A percentile compares a stretch with the other conserved stretches of the same genome.
Conservation (phyloP, 1,284 basidiomycete genomes). For the Vanrija humicola region DNA sequence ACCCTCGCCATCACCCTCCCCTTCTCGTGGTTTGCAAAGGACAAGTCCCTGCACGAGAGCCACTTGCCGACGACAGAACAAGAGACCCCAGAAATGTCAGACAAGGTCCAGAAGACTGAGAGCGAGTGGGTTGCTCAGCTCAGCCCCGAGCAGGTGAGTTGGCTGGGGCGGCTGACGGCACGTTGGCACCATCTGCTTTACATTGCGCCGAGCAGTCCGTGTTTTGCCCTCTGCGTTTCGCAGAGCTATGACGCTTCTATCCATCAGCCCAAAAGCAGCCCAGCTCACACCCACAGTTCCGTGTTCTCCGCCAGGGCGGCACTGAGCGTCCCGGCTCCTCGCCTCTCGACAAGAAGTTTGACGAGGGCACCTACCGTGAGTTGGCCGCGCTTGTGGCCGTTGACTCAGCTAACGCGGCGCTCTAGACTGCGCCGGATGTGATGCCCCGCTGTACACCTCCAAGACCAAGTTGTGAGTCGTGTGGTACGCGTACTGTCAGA, state of each 20-base stretch:
- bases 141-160: constrained; percentile 70
- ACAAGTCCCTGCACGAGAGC: not conserved
- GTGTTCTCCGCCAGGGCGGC: constrained; percentile 77
- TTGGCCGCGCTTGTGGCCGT: not conserved
- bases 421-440: constrained; percentile 48
- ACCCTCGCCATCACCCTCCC: not conserved
- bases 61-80: constrained; percentile 24
- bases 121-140: constrained; percentile 82
- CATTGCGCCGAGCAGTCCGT: no score
- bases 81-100: constrained; percentile 7
- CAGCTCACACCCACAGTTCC: constrained; percentile 59
- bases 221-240: no score
- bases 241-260: no score
- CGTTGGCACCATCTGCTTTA: not conserved
- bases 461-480: constrained; percentile 69
- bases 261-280: no score
- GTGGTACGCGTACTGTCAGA: no score
- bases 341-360: constrained; percentile 65
- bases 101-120: constrained; percentile 60
- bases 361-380: constrained; percentile 62
- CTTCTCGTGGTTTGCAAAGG: not conserved
- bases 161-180: not conserved
- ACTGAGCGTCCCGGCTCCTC: constrained; percentile 77
- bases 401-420: not conserved
- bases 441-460: constrained; percentile 68